Base-by-base conservation (phyloP, 257 asterid genomes). In the Craterostigma plantagineum region DNA sequence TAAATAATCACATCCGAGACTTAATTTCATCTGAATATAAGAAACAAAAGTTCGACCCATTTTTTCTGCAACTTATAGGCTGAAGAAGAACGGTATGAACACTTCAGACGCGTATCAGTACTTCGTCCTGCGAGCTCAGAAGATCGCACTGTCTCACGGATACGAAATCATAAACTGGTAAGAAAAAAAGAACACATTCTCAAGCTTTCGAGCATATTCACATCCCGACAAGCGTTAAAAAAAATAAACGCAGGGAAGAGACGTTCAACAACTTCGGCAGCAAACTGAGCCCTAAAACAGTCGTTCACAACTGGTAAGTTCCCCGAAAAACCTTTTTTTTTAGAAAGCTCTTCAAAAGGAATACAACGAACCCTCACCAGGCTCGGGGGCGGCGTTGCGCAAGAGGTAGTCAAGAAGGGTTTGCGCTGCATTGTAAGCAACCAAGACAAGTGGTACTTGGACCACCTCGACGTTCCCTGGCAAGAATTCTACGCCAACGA, bases 121-220 rank as follows among this genome's bases (percentile, higher is more conserved):
- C 51, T 87, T 87, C 43, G 93, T 87, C 47, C 49, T 87, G 60
- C 56, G 70, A 51, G 92, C 92, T 43, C 97, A 87, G 72, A 63
- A 76, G 64, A 73, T 87, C 27, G 97, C 97, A 33, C 41, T 78
- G 9, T 78, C 97, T 44, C 95, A 71, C 50, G 97, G 95, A 42
- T 87, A 78, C 16, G 95, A 87, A 56, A 73, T 81, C 63, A 78
- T 87, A 53, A 87, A 87, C 77, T 87, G 97, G 97, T 85, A 66
- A 1, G 16, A 47, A 33, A 35, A 7, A 27, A 41, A 41, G n/a
- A 35, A 48, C 8, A 11, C 16, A 7, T 4, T 9, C 13, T 7
- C 7, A 33, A 42, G n/a, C 35, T 48, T 14, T n/a, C 14, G 13
- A 37, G 1, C 13, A n/a, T 11, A 37, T 33, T 15, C 18, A 35